Evolutionary conservation across 495 filamentous ascomycete species (phyloP).

Genomic region (Aspergillus saccharolyticus): DNA sequence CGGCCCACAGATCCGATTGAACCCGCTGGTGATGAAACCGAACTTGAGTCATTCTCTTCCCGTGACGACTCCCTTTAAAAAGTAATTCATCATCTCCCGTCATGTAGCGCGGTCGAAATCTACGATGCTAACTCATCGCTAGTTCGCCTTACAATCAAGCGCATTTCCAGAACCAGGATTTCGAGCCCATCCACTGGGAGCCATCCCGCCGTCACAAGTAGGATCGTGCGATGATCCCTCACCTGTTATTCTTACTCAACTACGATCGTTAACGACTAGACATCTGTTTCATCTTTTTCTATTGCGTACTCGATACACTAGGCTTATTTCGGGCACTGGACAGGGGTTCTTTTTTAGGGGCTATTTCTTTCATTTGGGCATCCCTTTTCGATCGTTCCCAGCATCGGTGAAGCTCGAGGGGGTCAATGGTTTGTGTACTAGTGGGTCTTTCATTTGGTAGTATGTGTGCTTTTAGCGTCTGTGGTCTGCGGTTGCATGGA

Average conservation of each 20-base stretch:
- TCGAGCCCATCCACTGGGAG: slow-evolving; percentile 61
- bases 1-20: slow-evolving; percentile 44
- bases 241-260: not conserved
- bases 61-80: slow-evolving; percentile 43
- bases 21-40: slow-evolving; percentile 43
- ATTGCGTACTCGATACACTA: not conserved
- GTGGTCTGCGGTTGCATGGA: not conserved
- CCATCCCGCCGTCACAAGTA: slow-evolving; percentile 35
- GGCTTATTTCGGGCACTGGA: not conserved
- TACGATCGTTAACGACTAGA: slow-evolving; percentile 7
- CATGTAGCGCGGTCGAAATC: slow-evolving; percentile 12
- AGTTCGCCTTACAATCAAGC: slow-evolving; percentile 73
- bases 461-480: not conserved
- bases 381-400: not conserved
- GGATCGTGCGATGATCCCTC: not conserved
- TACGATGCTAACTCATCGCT: slow-evolving; percentile 48
- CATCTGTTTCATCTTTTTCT: slow-evolving; percentile 2
- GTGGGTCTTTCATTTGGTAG: not conserved
- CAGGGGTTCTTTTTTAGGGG: slow-evolving; percentile 4
- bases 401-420: not conserved
- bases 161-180: slow-evolving; percentile 79
- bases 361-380: not conserved
- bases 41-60: slow-evolving; percentile 42
- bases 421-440: not conserved
- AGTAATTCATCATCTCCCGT: slow-evolving; percentile 20